Conservation (phyloP, 2,329 filamentous ascomycete genomes). For the Neocucurbitaria cava region DNA sequence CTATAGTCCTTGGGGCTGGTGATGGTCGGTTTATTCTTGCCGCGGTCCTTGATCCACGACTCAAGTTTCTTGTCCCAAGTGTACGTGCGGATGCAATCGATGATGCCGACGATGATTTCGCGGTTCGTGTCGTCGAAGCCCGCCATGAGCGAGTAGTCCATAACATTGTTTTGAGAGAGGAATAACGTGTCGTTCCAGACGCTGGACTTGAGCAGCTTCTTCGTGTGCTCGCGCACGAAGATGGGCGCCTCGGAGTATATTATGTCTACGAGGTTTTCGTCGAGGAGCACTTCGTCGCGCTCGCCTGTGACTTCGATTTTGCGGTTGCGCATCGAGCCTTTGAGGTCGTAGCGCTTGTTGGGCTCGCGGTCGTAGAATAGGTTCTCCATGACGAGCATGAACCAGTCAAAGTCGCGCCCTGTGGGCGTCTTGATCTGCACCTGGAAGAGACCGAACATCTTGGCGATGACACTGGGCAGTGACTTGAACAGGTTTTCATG, state of each 20-base stretch:
- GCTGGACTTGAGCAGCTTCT: conserved; percentile 87
- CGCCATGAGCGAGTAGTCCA: conserved; percentile 99
- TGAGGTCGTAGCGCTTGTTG: conserved; percentile 84
- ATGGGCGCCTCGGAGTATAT: conserved; percentile 92
- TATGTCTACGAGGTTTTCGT: conserved; percentile 99
- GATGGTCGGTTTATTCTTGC: conserved; percentile 87
- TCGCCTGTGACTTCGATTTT: conserved; percentile 96
- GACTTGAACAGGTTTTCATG: conserved; percentile 92
- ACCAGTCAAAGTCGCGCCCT: conserved; percentile 92
- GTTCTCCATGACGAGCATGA: conserved; percentile 95
- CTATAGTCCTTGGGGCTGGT: conserved; percentile 98
- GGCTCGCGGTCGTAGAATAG: conserved; percentile 94
- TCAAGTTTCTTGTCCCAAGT: conserved; percentile 99
- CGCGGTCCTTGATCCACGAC: conserved; percentile 98
- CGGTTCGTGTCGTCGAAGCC: conserved; percentile 90
- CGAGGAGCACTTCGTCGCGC: conserved; percentile 92
- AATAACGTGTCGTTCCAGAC: conserved; percentile 99
- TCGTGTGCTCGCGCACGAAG: conserved; percentile 94
- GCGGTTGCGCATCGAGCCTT: conserved; percentile 97
- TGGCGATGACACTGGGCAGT: conserved; percentile 93
- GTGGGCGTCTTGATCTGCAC: conserved; percentile 97
- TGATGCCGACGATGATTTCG: conserved; percentile 95
- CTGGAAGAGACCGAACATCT: conserved; percentile 99
- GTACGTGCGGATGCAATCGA: conserved; percentile 95
- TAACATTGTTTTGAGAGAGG: conserved; percentile 91